These are phyloP conservation scores for Saccharomycopsis olivae DNA, from an alignment of 805 yeast genomes.

Conservation along the genomic window DNA sequence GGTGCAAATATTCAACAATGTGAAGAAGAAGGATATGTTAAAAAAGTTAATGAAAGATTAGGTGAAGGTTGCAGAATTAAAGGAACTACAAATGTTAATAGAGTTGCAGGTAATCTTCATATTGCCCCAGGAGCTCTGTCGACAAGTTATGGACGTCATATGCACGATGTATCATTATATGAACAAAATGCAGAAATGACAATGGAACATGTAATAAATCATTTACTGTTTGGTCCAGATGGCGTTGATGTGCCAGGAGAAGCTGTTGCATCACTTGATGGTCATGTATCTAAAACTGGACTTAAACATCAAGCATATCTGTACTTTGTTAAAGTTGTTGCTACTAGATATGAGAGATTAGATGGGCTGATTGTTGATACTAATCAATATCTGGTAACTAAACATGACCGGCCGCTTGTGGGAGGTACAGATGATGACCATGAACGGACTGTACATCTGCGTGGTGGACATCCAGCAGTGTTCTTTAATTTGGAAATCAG, in stretches of 20 bases:
- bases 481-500: conserved; percentile 85
- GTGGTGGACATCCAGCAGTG: conserved; percentile 88
- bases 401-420: conserved; percentile 70
- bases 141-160: conserved; percentile 50
- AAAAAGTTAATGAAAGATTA: conserved; percentile 44
- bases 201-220: conserved; percentile 70
- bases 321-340: conserved; percentile 82
- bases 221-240: conserved; percentile 75
- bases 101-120: conserved; percentile 85
- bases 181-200: conserved; percentile 45
- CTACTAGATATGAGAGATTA: conserved; percentile 72
- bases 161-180: conserved; percentile 77
- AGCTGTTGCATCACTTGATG: conserved; percentile 37
- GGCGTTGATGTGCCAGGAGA: too few species aligned
- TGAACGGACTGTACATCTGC: conserved; percentile 68
- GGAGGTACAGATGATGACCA: conserved; percentile 93
- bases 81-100: conserved; percentile 70
- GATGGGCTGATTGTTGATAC: conserved; percentile 51
- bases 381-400: conserved; percentile 82
- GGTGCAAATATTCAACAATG: conserved; percentile 85
- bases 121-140: conserved; percentile 90
- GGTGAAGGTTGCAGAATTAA: conserved; percentile 81
- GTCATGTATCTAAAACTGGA: conserved; percentile 29
- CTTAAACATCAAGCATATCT: conserved; percentile 55
- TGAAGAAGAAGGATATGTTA: conserved; percentile 77